Percentiles rank a stretch among this genome's conserved stretches.
Evolutionary conservation across 768 basidiomycete genomes (phyloP).

Genomic region (Lentinula aciculospora): DNA sequence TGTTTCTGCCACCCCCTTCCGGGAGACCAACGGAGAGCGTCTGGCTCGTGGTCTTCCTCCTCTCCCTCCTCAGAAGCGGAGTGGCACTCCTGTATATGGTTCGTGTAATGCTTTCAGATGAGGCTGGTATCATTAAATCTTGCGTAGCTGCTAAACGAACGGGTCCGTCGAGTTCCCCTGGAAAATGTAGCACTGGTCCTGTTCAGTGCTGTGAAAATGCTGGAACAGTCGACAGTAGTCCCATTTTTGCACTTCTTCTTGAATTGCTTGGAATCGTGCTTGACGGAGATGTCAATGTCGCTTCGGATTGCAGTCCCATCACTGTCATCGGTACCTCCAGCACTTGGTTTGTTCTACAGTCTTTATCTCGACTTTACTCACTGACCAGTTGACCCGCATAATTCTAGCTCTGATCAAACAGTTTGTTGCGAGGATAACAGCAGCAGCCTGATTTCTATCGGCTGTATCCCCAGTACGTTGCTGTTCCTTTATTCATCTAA

Average conservation of each 20-base stretch:
- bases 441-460: slow-evolving; percentile 36
- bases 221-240: slow-evolving; percentile 9
- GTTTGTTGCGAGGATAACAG: slow-evolving; percentile 42
- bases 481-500: not conserved
- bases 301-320: slow-evolving; percentile 31
- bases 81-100: slow-evolving; percentile 26
- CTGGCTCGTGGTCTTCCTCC: slow-evolving; percentile 50
- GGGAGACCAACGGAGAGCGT: slow-evolving; percentile 46
- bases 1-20: slow-evolving; percentile 23
- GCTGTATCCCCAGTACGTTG: slow-evolving; percentile 10
- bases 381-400: not conserved
- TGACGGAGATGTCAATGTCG: slow-evolving; percentile 17
- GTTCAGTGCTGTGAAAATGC: slow-evolving; percentile 38
- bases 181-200: slow-evolving; percentile 34
- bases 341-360: slow-evolving; percentile 9
- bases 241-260: slow-evolving; percentile 15
- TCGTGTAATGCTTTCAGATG: not conserved
- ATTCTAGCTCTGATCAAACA: slow-evolving; percentile 27
- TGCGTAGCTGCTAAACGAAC: slow-evolving; percentile 27
- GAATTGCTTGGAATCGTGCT: slow-evolving; percentile 27
- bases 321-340: slow-evolving; percentile 21
- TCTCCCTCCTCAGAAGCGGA: slow-evolving; percentile 34
- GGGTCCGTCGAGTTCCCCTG: slow-evolving; percentile 28
- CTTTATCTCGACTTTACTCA: not conserved
- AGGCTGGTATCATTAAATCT: not conserved